phyloP scores from a whole-genome alignment of 805 yeast genomes.

The Wickerhamomyces kurtzmanii region DNA sequence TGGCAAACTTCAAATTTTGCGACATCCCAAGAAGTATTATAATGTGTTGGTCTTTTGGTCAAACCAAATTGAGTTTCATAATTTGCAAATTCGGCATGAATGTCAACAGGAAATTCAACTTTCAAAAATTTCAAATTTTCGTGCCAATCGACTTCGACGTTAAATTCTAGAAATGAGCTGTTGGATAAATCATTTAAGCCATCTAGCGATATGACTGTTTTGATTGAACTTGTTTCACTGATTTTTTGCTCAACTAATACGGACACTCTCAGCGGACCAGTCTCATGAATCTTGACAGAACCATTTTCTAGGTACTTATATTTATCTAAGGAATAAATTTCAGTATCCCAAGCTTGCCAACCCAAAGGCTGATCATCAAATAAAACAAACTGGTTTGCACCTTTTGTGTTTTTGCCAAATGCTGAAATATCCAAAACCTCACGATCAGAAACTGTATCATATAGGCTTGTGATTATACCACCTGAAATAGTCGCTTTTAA shows the following conservation, averaged over 20 bases:
- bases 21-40: slow-evolving; percentile 90
- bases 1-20: slow-evolving; percentile 95
- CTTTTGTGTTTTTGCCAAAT: slow-evolving; percentile 43
- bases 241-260: slow-evolving; percentile 54
- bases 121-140: slow-evolving; percentile 83
- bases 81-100: slow-evolving; percentile 65
- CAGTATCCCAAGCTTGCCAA: slow-evolving; percentile 98
- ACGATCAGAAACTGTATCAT: slow-evolving; percentile 45
- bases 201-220: slow-evolving; percentile 60
- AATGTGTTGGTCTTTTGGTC: slow-evolving; percentile 89
- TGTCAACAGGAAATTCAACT: slow-evolving; percentile 89
- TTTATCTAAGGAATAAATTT: slow-evolving; percentile 74
- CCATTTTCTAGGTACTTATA: slow-evolving; percentile 36
- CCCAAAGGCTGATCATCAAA: slow-evolving; percentile 86
- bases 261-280: slow-evolving; percentile 53
- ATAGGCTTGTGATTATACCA: slow-evolving; percentile 53
- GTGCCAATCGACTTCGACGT: slow-evolving; percentile 71
- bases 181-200: slow-evolving; percentile 31
- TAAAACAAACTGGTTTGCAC: slow-evolving; percentile 75
- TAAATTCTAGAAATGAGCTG: slow-evolving; percentile 37
- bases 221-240: slow-evolving; percentile 46
- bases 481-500: slow-evolving; percentile 51
- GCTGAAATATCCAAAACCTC: slow-evolving; percentile 57
- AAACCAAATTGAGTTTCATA: slow-evolving; percentile 94
- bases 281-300: slow-evolving; percentile 27